phyloP scores from a whole-genome alignment of 805 yeast genomes.

The Candida ovalis region DNA sequence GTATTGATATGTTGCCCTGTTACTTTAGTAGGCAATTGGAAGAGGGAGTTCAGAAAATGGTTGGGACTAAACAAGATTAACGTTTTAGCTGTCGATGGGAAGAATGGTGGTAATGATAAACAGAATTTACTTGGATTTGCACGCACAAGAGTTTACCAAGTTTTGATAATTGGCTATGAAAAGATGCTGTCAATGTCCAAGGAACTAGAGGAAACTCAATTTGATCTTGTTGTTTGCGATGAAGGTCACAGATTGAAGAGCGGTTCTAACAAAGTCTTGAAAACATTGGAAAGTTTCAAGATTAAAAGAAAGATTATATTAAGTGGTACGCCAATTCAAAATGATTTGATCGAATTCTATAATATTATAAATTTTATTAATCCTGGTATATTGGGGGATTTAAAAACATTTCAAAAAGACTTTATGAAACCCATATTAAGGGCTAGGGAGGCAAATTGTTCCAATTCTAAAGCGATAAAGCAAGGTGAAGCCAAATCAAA shows the following conservation, averaged over 20 bases:
- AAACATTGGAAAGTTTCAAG: constrained; percentile 52
- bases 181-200: constrained; percentile 54
- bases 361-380: constrained; percentile 78
- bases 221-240: constrained; percentile 83
- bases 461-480: constrained; percentile 42
- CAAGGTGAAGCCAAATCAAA: constrained; percentile 59
- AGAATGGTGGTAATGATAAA: constrained; percentile 50
- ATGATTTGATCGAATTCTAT: constrained; percentile 80
- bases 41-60: constrained; percentile 86
- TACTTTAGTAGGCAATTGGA: constrained; percentile 85
- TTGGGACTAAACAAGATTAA: constrained; percentile 61
- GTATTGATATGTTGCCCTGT: constrained; percentile 88
- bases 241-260: constrained; percentile 93
- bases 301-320: constrained; percentile 58
- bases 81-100: constrained; percentile 55
- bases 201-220: constrained; percentile 42
- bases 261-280: constrained; percentile 65
- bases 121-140: constrained; percentile 58
- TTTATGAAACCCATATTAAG: constrained; percentile 68
- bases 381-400: constrained; percentile 73
- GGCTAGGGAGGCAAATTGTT: constrained; percentile 64
- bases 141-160: constrained; percentile 70
- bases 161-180: constrained; percentile 85
- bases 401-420: constrained; percentile 51
- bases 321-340: constrained; percentile 72